Evolutionary conservation across 306 rosid species (phyloP).

Genomic region (Dryas octopetala): DNA sequence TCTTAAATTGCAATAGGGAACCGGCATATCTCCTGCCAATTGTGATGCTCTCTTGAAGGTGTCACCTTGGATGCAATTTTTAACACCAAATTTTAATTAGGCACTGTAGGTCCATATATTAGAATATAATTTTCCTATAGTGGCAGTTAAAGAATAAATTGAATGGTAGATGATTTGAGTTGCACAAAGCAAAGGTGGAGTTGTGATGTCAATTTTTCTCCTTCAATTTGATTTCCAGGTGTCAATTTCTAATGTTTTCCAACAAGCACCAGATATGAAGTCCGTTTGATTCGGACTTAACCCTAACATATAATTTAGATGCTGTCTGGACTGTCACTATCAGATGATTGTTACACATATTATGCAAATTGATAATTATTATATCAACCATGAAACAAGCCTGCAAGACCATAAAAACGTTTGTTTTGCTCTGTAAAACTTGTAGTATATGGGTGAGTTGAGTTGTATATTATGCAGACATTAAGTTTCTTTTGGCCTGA

Average conservation of each 20-base stretch:
- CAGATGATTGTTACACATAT: not conserved
- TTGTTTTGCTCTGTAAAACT: not conserved
- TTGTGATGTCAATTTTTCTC: not conserved
- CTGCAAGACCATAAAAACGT: not conserved
- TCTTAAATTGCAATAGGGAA: slow-evolving; percentile 3
- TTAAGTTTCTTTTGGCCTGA: slow-evolving; percentile 9
- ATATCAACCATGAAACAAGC: not conserved
- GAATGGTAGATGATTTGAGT: not conserved
- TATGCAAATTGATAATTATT: not conserved
- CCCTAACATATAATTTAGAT: not conserved
- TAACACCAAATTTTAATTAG: not conserved
- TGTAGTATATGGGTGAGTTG: not conserved
- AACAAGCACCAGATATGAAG: not conserved
- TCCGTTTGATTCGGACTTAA: not conserved
- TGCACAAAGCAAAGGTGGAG: not conserved
- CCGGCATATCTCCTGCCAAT: not conserved
- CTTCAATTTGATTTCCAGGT: no score
- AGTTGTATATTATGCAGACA: not conserved
- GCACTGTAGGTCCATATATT: no score
- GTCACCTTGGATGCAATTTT: not conserved
- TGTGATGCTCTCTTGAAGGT: slow-evolving; percentile 16
- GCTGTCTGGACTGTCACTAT: not conserved
- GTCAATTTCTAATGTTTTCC: not conserved
- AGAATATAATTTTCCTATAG: no score
- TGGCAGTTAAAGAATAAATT: not conserved